Evolutionary conservation across 1,139 yeast species (phyloP), one percentile per base, ranked within the genome.

Genomic region (Citeromyces hawaiiensis): DNA sequence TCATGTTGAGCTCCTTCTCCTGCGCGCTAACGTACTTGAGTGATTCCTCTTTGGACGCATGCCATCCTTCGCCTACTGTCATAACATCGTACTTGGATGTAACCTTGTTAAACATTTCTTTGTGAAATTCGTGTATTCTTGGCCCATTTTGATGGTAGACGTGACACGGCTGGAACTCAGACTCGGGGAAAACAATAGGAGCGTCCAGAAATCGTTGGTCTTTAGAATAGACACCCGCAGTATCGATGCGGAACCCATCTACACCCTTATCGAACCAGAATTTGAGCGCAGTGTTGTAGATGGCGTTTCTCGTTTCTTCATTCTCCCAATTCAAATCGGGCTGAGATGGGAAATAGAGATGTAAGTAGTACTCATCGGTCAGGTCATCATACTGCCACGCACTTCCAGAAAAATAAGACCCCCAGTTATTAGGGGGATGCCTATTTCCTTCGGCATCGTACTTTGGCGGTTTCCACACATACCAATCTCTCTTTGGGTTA

Each of bases 261-360:
- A 72, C 66, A 21, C 79, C 80, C 48, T 64, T 63, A 40, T 70
- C 69, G 43, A 65, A 67, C 80, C 80, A 73, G 53, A 61, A 73
- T 23, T 58, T 60, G 51, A 73, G 55, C 10, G 75, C 74, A 15
- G 60, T 56, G 36, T 68, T 57, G 50, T 71, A 69, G 42, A 73
- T 67, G 25, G 75, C 78, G 59, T 39, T 59, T 70, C 46, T 63
- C 68, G 48, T 60, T 39, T 59, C 70, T 45, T 63, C 68, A 47
- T 65, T 71, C 48, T 72, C 79, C 80, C 80, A 73, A 52, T 73
- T 73, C 47, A 73, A 59, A 48, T 73, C 80, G n/a, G 79, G 79
- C 52, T 73, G 80, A 27, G 67, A 53, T 39, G 51, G 54, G 23
- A 77, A 76, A 52, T 72, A 73, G 38, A 72, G 56, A 41, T 64